Evolutionary conservation across 2,329 filamentous ascomycete species (phyloP).

Genomic region (Ploettnerulaceae sp.): DNA sequence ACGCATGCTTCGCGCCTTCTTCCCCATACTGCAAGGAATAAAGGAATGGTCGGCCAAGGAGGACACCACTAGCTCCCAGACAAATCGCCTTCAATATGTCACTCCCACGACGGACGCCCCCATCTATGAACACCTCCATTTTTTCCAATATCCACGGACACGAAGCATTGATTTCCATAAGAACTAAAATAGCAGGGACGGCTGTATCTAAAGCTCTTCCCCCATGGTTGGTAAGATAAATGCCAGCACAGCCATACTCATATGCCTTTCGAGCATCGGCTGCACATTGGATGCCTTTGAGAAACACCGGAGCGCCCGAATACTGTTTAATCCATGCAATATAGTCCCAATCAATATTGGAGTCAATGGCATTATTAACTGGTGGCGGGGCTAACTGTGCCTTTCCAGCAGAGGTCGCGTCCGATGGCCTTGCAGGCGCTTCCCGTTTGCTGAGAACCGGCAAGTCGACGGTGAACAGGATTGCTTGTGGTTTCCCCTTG

Average conservation of each 20-base stretch:
- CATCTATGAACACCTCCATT: constrained; percentile 58
- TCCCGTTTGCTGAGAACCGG: constrained; percentile 50
- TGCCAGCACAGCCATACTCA: constrained; percentile 46
- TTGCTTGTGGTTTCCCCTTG: constrained; percentile 41
- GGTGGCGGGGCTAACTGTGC: constrained; percentile 43
- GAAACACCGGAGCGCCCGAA: constrained; percentile 25
- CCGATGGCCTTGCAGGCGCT: constrained; percentile 40
- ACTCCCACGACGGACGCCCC: constrained; percentile 55
- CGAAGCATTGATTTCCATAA: constrained; percentile 56
- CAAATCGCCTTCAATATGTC: constrained; percentile 62
- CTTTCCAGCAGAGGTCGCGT: constrained; percentile 38
- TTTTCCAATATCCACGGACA: constrained; percentile 52
- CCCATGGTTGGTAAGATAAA: constrained; percentile 54
- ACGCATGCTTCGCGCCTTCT: constrained; percentile 46
- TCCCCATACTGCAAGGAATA: constrained; percentile 51
- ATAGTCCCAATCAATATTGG: constrained; percentile 48
- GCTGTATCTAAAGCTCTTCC: constrained; percentile 48
- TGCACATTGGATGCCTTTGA: constrained; percentile 66
- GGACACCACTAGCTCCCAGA: constrained; percentile 56
- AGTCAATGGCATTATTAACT: constrained; percentile 47
- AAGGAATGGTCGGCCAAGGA: constrained; percentile 54
- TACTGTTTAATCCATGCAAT: constrained; percentile 50
- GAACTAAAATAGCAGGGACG: constrained; percentile 48
- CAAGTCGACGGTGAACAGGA: constrained; percentile 53
- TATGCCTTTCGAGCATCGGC: constrained; percentile 49